Evolutionary conservation across 768 basidiomycete species (phyloP), one percentile per base, ranked within the genome.

Genomic region (Suillus clintonianus): DNA sequence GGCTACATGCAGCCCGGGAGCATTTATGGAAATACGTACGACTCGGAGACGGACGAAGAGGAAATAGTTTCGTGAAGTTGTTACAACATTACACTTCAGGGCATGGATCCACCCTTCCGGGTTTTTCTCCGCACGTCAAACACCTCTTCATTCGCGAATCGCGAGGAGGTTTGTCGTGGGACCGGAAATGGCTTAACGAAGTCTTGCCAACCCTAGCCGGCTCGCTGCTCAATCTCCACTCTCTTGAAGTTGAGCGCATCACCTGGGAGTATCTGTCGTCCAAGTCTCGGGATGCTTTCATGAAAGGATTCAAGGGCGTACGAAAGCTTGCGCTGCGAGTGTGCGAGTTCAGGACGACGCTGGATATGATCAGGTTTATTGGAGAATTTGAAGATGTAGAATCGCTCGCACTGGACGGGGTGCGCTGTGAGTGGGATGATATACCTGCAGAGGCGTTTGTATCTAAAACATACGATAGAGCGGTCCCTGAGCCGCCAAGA

Each of bases 81-180:
- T 34, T 75, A 9, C 58, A 24, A 13, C 60, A 64, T 14, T 75
- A 75, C 55, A 45, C 9, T n/a, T 64, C 39, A 55, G 61, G 48
- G 10, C 32, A 62, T 14, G 41, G n/a, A 0, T 56, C 37, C n/a
- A 84, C 76, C 4, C 89, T 69, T 41, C 85, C 83, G 8, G 92
- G 83, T 42, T 85, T 77, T 11, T 83, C 83, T 27, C 88, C 88
- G 69, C 91, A 93, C 27, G 63, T 77, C 22, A 48, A 59, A 7
- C 62, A 65, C 30, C 60, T 76, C 43, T 76, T 67, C 50, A 11
- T 77, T 39, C 72, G 66, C 30, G 74, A 76, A 59, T 72, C 74
- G 11, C 74, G 71, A 19, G 74, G 74, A 24, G 67, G 71, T 15
- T n/a, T 32, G 15, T 50, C 70, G 5, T 77, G 72, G 74, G 76